Conservation (phyloP, 148 eudicot genomes). For the Pouteria glomerata region DNA sequence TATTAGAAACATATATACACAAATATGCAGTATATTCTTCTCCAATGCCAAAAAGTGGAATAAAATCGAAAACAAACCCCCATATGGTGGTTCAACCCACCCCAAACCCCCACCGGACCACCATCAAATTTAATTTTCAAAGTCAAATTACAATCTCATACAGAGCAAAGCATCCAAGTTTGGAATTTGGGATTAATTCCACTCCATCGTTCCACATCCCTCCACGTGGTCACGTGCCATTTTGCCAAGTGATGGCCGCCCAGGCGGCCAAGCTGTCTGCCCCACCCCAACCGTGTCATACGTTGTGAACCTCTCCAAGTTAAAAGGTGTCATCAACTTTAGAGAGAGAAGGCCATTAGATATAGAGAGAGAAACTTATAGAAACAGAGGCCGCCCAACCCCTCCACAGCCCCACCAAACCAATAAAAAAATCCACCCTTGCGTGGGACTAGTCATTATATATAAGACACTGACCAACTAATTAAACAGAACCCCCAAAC, state of each 20-base stretch:
- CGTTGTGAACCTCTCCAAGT: background rate
- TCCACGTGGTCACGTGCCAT: slow-evolving; percentile 8
- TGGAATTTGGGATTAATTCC: slow-evolving; percentile 4
- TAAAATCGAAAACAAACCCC: background rate
- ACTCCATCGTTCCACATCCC: background rate
- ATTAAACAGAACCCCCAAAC: background rate
- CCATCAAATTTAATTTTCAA: slow-evolving; percentile 9
- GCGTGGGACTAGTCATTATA: background rate
- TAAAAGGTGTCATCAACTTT: slow-evolving; percentile 5
- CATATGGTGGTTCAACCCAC: slow-evolving; percentile 34
- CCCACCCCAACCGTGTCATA: slow-evolving; percentile 2
- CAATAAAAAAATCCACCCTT: too few relatives aligned
- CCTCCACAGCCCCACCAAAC: background rate
- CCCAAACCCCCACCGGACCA: slow-evolving; percentile 11
- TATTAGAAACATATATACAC: background rate
- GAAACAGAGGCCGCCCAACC: background rate
- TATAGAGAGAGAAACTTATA: background rate
- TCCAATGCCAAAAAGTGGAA: slow-evolving; percentile 14
- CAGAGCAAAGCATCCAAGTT: slow-evolving; percentile 4
- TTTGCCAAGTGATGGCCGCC: slow-evolving; percentile 4
- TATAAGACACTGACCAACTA: background rate
- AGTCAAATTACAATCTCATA: slow-evolving; percentile 12
- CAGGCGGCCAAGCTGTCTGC: background rate
- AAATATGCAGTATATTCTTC: too few relatives aligned
- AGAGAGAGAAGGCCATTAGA: background rate